Conservation (phyloP, 2,329 filamentous ascomycete genomes). For the Cryoendolithus antarcticus region DNA sequence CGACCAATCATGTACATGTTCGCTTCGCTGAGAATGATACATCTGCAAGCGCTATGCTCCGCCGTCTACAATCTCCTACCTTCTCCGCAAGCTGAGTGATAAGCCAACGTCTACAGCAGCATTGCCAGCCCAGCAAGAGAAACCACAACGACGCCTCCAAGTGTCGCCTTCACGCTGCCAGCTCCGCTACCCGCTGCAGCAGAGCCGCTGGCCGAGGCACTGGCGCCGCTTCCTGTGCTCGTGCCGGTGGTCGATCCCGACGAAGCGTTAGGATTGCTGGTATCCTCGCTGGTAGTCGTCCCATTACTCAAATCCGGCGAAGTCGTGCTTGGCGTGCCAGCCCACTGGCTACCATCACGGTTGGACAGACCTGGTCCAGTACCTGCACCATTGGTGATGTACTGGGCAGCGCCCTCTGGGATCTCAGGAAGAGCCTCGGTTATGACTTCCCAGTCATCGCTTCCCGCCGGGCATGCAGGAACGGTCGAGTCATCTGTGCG, state of each 20-base stretch:
- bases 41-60: too few relatives aligned
- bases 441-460: slow-evolving; percentile 44
- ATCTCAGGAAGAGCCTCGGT: slow-evolving; percentile 42
- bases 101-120: too few relatives aligned
- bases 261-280: slow-evolving; percentile 6
- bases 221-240: slow-evolving; percentile 10
- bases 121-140: slow-evolving; percentile 1
- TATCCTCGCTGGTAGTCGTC: slow-evolving; percentile 14
- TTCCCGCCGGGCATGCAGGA: slow-evolving; percentile 43
- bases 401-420: slow-evolving; percentile 42
- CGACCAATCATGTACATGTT: too few relatives aligned
- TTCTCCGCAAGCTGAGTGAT: too few relatives aligned
- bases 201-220: not conserved
- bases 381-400: slow-evolving; percentile 46
- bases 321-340: slow-evolving; percentile 37
- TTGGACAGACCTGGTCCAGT: slow-evolving; percentile 42
- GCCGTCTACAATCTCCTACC: too few relatives aligned
- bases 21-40: too few relatives aligned
- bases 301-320: slow-evolving; percentile 29
- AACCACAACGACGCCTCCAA: slow-evolving; percentile 3
- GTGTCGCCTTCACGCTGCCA: not conserved
- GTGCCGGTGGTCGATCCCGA: not conserved
- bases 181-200: slow-evolving; percentile 1
- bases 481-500: slow-evolving; percentile 32
- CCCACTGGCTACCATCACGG: slow-evolving; percentile 34